Conservation (phyloP, 257 asterid species). For the Nicotiana benthamiana region DNA sequence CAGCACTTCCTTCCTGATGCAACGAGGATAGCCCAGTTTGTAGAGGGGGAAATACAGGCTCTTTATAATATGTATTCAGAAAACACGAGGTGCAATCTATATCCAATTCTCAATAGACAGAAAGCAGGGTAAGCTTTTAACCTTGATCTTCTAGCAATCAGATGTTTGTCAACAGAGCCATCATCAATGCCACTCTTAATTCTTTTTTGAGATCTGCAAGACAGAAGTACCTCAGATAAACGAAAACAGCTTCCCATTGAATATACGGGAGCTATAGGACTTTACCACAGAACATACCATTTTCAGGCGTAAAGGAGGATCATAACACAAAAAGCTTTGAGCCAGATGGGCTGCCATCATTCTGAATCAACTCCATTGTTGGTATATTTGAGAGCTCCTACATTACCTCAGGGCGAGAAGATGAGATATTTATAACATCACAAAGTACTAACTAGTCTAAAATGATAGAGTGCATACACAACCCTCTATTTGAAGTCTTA, state of each 20-base stretch:
- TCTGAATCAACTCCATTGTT: slow-evolving; percentile 58
- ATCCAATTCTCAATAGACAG: slow-evolving; percentile 2
- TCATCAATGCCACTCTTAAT: slow-evolving; percentile 29
- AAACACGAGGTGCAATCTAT: background rate
- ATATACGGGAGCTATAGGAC: background rate
- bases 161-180: slow-evolving; percentile 33
- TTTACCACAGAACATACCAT: slow-evolving; percentile 42
- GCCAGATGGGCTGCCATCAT: slow-evolving; percentile 97
- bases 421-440: background rate
- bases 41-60: background rate
- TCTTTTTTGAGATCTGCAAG: slow-evolving; percentile 51
- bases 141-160: slow-evolving; percentile 79
- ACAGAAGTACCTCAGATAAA: slow-evolving; percentile 14
- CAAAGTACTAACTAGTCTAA: background rate
- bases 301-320: slow-evolving; percentile 74
- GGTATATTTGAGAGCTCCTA: slow-evolving; percentile 75
- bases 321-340: slow-evolving; percentile 77
- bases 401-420: background rate
- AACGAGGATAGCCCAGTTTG: background rate
- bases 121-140: slow-evolving; percentile 17
- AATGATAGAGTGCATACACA: background rate
- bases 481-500: background rate
- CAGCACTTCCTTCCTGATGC: background rate
- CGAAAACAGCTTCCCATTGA: background rate
- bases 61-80: background rate